Evolutionary conservation across 2,329 filamentous ascomycete genomes (phyloP).

Genomic region (Elsinoe ampelina): DNA sequence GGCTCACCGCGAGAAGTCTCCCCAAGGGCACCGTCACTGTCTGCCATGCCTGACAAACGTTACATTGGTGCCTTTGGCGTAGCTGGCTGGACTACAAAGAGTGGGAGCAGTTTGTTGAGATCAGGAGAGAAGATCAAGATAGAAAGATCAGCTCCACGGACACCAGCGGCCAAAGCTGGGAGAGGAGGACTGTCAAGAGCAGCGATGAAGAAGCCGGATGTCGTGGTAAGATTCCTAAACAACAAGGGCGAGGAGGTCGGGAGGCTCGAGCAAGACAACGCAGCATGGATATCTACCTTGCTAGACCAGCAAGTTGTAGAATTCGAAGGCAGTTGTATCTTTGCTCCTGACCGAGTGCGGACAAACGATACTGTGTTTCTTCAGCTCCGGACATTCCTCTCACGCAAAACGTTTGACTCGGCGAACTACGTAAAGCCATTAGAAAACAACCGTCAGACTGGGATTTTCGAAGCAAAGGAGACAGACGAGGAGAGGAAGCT

Average conservation of each 20-base stretch:
- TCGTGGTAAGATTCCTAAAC: constrained; percentile 87
- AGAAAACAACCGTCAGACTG: constrained; percentile 60
- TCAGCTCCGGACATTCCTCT: constrained; percentile 69
- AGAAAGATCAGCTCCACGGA: constrained; percentile 70
- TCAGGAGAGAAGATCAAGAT: constrained; percentile 79
- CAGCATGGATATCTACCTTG: constrained; percentile 84
- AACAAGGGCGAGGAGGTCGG: constrained; percentile 71
- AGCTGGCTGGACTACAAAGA: constrained; percentile 83
- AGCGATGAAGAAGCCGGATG: constrained; percentile 63
- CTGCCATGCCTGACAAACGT: constrained; percentile 47
- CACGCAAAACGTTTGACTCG: constrained; percentile 63
- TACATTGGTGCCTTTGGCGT: constrained; percentile 91
- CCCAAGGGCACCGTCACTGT: constrained; percentile 9
- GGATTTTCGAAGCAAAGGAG: constrained; percentile 76
- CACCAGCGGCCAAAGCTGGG: constrained; percentile 35
- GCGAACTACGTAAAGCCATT: constrained; percentile 52
- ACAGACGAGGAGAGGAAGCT: constrained; percentile 75
- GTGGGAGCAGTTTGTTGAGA: constrained; percentile 63
- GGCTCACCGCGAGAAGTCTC: not conserved
- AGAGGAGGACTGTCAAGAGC: constrained; percentile 35
- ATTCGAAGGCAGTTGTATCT: constrained; percentile 84
- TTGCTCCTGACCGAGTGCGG: constrained; percentile 70
- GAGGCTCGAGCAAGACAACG: constrained; percentile 73
- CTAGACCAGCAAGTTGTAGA: constrained; percentile 82
- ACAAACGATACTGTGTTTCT: constrained; percentile 94